Conservation (phyloP, 2,329 filamentous ascomycete genomes). For the Penicillium expansum region DNA sequence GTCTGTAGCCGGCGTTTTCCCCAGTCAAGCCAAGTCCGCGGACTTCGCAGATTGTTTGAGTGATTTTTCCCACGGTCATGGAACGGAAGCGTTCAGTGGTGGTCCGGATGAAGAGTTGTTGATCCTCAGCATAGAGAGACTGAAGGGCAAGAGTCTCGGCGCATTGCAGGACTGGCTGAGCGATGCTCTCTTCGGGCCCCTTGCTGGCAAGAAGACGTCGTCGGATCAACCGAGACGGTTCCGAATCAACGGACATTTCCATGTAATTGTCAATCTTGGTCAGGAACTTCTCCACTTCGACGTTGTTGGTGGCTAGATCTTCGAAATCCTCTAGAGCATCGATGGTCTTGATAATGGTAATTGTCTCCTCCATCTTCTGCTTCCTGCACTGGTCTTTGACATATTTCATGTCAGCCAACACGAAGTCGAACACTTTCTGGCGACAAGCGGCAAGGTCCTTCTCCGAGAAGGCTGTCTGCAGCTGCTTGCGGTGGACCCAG, state of each 20-base stretch:
- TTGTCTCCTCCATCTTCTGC: slow-evolving; percentile 32
- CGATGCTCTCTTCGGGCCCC: slow-evolving; percentile 27
- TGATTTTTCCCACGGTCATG: slow-evolving; percentile 32
- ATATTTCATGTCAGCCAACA: slow-evolving; percentile 37
- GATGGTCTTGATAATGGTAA: slow-evolving; percentile 38
- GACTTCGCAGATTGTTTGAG: slow-evolving; percentile 32
- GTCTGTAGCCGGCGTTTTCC: slow-evolving; percentile 30
- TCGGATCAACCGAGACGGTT: slow-evolving; percentile 30
- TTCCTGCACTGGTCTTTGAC: slow-evolving; percentile 37
- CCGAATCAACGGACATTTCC: slow-evolving; percentile 34
- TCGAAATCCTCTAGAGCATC: slow-evolving; percentile 42
- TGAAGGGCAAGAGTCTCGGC: slow-evolving; percentile 36
- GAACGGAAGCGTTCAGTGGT: slow-evolving; percentile 35
- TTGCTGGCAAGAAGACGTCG: slow-evolving; percentile 36
- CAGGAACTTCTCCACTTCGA: slow-evolving; percentile 36
- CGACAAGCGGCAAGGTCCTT: slow-evolving; percentile 34
- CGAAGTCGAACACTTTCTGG: slow-evolving; percentile 33
- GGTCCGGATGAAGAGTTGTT: slow-evolving; percentile 37
- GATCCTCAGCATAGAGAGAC: slow-evolving; percentile 39
- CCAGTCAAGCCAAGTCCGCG: slow-evolving; percentile 31
- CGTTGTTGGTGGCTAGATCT: slow-evolving; percentile 34
- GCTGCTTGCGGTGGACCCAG: slow-evolving; percentile 31
- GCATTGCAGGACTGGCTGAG: slow-evolving; percentile 32
- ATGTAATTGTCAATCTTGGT: slow-evolving; percentile 38
- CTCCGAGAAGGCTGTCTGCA: slow-evolving; percentile 30